A percentile compares a stretch with the other conserved stretches of the same genome.
phyloP scores from a whole-genome alignment of 139 green algal genomes.

The Medakamo hakoo region DNA sequence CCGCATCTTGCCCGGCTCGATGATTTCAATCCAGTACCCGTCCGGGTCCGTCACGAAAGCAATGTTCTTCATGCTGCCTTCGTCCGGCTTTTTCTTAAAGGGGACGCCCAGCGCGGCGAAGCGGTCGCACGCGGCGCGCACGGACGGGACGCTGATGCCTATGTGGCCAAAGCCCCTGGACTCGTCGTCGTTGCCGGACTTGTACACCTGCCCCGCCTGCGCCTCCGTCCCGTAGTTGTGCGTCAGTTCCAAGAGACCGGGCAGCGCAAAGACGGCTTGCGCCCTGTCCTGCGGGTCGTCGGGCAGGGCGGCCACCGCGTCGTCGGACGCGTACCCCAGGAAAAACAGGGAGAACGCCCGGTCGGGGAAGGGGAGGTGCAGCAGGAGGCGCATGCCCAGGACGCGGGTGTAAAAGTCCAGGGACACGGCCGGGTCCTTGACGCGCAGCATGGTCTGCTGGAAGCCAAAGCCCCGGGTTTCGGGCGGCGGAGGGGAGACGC shows the following conservation, averaged over 20 bases:
- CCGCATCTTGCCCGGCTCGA: conserved; percentile 5
- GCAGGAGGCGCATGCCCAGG: conserved; percentile 56
- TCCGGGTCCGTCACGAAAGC: conserved; percentile 69
- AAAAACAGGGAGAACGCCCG: conserved; percentile 78
- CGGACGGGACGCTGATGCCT: conserved; percentile 67
- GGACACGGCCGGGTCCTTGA: conserved; percentile 49
- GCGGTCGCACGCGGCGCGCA: conserved; percentile 65
- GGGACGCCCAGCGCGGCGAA: conserved; percentile 54
- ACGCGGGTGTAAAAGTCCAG: conserved; percentile 80
- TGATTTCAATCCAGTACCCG: conserved; percentile 56
- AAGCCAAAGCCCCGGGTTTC: conserved; percentile 50
- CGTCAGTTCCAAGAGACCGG: conserved; percentile 54
- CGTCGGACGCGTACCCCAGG: conserved; percentile 36
- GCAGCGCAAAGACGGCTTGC: conserved; percentile 15
- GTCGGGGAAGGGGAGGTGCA: conserved; percentile 59
- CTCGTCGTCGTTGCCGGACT: conserved; percentile 62
- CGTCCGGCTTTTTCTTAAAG: conserved; percentile 82
- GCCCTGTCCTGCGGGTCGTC: conserved; percentile 1
- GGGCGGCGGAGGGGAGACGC: conserved; percentile 8
- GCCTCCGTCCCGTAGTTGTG: conserved; percentile 49
- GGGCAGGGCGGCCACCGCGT: conserved; percentile 29
- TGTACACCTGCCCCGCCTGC: conserved; percentile 36
- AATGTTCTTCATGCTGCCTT: conserved; percentile 55
- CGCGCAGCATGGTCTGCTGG: conserved; percentile 74
- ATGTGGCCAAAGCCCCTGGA: conserved; percentile 81